Evolutionary conservation across 345 rosid species (phyloP).

Genomic region (Eucalyptus curtisii): DNA sequence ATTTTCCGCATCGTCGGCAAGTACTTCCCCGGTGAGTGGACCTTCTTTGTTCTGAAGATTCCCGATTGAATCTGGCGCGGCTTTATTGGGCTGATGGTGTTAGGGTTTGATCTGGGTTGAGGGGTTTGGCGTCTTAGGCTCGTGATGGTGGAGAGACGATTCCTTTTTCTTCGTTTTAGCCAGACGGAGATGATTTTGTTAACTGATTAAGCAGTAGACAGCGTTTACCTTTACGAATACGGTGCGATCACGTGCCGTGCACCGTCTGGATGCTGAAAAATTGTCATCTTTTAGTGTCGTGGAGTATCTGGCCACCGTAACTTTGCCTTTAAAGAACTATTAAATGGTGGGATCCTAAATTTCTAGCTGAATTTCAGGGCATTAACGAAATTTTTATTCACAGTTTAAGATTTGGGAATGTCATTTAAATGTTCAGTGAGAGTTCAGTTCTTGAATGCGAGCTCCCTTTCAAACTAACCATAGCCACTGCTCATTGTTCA

Average conservation of each 20-base stretch:
- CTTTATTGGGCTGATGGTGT: neutral
- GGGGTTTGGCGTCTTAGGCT: neutral
- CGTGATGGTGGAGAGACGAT: neutral
- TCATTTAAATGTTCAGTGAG: neutral
- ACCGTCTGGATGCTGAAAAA: neutral
- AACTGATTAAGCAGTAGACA: neutral
- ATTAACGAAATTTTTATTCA: neutral
- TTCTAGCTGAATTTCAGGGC: neutral
- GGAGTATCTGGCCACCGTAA: neutral
- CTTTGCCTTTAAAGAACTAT: neutral
- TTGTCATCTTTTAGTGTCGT: neutral
- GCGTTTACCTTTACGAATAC: neutral
- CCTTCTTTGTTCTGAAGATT: neutral
- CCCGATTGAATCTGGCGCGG: neutral
- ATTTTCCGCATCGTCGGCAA: constrained; percentile 77
- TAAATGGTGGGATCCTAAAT: neutral
- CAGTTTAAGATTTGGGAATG: neutral
- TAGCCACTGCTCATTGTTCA: neutral
- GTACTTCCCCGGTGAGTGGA: constrained; percentile 63
- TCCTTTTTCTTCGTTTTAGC: neutral
- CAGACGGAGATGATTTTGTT: neutral
- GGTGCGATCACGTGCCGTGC: neutral
- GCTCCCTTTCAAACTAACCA: neutral
- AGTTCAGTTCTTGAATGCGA: neutral
- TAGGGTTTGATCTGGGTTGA: neutral